These are phyloP conservation scores for Boletus sp. DNA, from an alignment of 768 basidiomycete genomes.

Conservation along the genomic window DNA sequence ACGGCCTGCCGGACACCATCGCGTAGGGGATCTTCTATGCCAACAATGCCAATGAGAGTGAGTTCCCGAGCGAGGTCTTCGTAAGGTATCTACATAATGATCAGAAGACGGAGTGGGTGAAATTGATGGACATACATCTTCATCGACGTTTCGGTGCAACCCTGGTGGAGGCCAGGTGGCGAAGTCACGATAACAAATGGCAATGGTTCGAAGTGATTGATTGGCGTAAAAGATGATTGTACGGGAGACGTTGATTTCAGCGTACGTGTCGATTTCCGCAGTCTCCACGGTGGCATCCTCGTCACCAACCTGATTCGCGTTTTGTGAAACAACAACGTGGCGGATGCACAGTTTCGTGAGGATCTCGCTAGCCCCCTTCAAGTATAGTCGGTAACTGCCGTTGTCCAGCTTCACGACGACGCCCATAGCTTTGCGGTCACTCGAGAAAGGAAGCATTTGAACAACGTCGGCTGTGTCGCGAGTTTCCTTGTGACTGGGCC, in stretches of 20 bases:
- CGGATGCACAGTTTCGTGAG: constrained; percentile 69
- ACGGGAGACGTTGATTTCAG: constrained; percentile 78
- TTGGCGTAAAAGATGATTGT: constrained; percentile 99
- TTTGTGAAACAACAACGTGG: constrained; percentile 64
- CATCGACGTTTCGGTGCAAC: constrained; percentile 36
- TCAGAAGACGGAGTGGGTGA: constrained; percentile 3
- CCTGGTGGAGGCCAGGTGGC: constrained; percentile 76
- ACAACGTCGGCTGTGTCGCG: constrained; percentile 60
- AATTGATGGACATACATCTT: constrained; percentile 47
- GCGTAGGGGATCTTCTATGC: constrained; percentile 95
- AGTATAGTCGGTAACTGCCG: constrained; percentile 62
- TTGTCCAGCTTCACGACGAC: constrained; percentile 64
- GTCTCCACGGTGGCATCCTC: constrained; percentile 46
- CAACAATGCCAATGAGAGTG: constrained; percentile 85
- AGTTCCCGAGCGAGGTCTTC: constrained; percentile 66
- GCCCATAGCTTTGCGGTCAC: constrained; percentile 93
- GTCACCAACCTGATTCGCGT: constrained; percentile 12
- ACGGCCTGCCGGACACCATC: constrained; percentile 89
- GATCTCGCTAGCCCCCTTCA: constrained; percentile 96
- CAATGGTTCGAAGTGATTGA: constrained; percentile 91
- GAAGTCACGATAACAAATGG: constrained; percentile 90
- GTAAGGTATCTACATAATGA: constrained; percentile 54
- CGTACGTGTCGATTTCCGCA: constrained; percentile 57
- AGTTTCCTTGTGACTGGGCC: constrained; percentile 66
- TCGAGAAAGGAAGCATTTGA: constrained; percentile 93